Evolutionary conservation across 768 basidiomycete genomes (phyloP), one percentile per base, ranked within the genome.

Genomic region (Gloeostereum incarnatum): DNA sequence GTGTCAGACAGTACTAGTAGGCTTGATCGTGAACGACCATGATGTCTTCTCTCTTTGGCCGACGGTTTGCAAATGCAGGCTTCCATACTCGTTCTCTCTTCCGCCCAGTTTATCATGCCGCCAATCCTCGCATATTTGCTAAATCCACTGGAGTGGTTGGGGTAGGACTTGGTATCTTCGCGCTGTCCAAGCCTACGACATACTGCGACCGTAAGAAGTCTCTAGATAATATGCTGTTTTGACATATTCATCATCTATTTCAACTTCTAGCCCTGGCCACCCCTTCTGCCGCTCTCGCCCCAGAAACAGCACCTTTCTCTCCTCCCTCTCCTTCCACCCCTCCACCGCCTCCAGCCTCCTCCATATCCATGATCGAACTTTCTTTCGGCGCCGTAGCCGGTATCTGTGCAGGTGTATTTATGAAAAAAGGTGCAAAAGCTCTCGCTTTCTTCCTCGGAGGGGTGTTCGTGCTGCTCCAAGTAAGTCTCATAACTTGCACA

Each of bases 371-470:
- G 14, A 82, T 82, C 51, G 82, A 94, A 47, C 73, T 98, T 19
- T 68, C 79, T 0, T 97, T 97, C 54, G 94, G 94, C 8, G 87
- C 90, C 4, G 79, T 86, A 0, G 75, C 80, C 40, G 94, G 94
- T 0, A 54, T 98, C 29, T 96, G 90, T 50, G 78, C 89, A 0
- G 94, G 94, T 0, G 71, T 98, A 0, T 98, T 98, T 53, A 67
- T 94, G 49, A 97, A 96, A 62, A 97, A 94, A 58, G 93, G 94
- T n/a, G 75, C 81, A 6, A 87, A 81, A 55, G 66, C 75, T 2
- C 58, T 81, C 8, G 94, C 92, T 0, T 92, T 90, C 61, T 54
- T 84, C 30, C 60, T 96, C n/a, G 94, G 94, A 3, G 91, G 90
- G 3, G 63, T 87, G 2, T 98, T 96, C 47, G 82, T 97, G 16